These are phyloP conservation scores for Alternaria sp. DNA, from an alignment of 2,329 filamentous ascomycete species.

Conservation along the genomic window DNA sequence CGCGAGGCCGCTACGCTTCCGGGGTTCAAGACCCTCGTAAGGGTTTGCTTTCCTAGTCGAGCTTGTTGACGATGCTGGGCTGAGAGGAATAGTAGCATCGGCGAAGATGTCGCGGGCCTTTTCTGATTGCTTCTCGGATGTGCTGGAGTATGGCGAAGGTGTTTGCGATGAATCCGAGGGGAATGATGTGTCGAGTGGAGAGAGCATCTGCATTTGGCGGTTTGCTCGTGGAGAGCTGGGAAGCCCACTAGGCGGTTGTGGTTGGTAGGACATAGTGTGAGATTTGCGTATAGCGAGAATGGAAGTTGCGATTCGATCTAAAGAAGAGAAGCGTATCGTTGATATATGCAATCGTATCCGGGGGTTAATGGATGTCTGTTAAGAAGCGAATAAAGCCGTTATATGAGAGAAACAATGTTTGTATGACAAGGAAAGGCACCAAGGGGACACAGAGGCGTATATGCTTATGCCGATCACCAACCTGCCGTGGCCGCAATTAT, in stretches of 20 bases:
- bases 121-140: conserved; percentile 25
- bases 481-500: conserved; percentile 30
- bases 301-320: background rate
- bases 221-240: conserved; percentile 35
- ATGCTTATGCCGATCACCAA: conserved; percentile 33
- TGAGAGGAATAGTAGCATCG: conserved; percentile 48
- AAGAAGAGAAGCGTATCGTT: conserved; percentile 13
- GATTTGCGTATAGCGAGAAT: background rate
- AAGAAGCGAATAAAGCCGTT: conserved; percentile 15
- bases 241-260: conserved; percentile 30
- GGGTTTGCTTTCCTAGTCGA: conserved; percentile 24
- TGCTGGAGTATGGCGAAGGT: conserved; percentile 27
- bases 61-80: conserved; percentile 33
- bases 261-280: conserved; percentile 29
- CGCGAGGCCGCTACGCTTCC: conserved; percentile 42
- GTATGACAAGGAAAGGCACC: conserved; percentile 25
- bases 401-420: conserved; percentile 29
- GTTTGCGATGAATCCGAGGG: conserved; percentile 13
- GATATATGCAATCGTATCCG: conserved; percentile 7
- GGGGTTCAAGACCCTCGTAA: conserved; percentile 39
- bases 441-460: conserved; percentile 26
- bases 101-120: conserved; percentile 40
- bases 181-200: conserved; percentile 35
- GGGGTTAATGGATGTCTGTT: conserved; percentile 13
- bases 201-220: conserved; percentile 29